A percentile compares a stretch with the other conserved stretches of the same genome.
These are phyloP conservation scores for Cicer bijugum DNA, from an alignment of 306 rosid species.

Conservation along the genomic window DNA sequence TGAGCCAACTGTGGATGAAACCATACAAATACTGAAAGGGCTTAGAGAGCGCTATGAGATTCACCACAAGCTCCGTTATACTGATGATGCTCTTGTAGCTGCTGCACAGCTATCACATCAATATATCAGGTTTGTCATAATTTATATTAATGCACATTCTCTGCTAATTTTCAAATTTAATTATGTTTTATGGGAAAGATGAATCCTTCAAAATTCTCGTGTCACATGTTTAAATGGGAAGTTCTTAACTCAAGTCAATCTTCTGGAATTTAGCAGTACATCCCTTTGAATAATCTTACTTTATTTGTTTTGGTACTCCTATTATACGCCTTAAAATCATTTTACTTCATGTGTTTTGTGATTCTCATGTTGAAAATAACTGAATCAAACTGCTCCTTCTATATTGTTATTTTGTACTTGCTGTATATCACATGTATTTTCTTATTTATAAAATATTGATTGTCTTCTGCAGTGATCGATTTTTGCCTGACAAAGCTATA, in stretches of 20 bases:
- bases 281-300: no score
- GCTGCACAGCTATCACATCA: slow-evolving; percentile 93
- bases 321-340: not conserved
- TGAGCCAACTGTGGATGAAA: slow-evolving; percentile 89
- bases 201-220: not conserved
- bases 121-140: slow-evolving; percentile 75
- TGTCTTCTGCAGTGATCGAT: slow-evolving; percentile 72
- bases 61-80: slow-evolving; percentile 95
- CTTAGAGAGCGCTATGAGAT: slow-evolving; percentile 93
- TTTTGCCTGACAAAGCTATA: slow-evolving; percentile 93
- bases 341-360: slow-evolving; percentile 27
- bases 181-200: not conserved
- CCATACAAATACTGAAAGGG: slow-evolving; percentile 83
- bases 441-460: slow-evolving; percentile 33
- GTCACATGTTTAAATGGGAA: slow-evolving; percentile 1
- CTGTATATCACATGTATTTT: slow-evolving; percentile 15
- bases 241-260: not conserved
- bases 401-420: not conserved
- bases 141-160: slow-evolving; percentile 2
- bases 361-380: slow-evolving; percentile 4
- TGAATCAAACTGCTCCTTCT: slow-evolving; percentile 3
- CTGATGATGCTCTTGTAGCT: slow-evolving; percentile 85
- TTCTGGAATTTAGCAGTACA: slow-evolving; percentile 6
- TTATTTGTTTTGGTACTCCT: no score
- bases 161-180: not conserved